Conservation (phyloP, 306 rosid species). For the Dicorynia guianensis region DNA sequence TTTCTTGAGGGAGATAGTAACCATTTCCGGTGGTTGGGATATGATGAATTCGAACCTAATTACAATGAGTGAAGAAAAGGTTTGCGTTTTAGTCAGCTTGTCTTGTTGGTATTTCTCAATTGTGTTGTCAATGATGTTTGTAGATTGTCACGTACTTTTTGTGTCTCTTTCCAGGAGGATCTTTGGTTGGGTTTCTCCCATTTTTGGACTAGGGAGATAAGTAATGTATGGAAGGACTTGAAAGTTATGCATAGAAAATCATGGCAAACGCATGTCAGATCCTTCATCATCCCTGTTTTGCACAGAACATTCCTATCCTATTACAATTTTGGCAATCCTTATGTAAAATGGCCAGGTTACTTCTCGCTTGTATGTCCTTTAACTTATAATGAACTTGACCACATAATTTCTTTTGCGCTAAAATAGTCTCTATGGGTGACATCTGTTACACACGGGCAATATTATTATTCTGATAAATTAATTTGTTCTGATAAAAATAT, state of each 20-base stretch:
- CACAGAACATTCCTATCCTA: neutral
- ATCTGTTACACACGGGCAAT: neutral
- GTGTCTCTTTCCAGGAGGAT: neutral
- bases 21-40: constrained; percentile 50
- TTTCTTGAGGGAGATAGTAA: constrained; percentile 67
- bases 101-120: constrained; percentile 13
- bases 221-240: neutral
- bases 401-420: neutral
- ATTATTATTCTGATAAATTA: neutral
- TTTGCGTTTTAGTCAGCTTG: neutral
- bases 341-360: no score
- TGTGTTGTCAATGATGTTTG: neutral
- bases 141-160: neutral
- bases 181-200: constrained; percentile 3
- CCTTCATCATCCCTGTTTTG: constrained; percentile 3
- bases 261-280: constrained; percentile 26
- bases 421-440: neutral
- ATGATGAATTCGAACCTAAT: constrained; percentile 49
- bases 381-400: neutral
- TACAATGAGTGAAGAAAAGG: constrained; percentile 36
- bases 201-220: neutral
- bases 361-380: no score
- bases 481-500: no score
- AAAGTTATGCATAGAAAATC: neutral
- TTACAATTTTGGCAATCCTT: neutral